phyloP scores from a whole-genome alignment of 495 filamentous ascomycete species.

The Pyrenopolyporus hunteri region DNA sequence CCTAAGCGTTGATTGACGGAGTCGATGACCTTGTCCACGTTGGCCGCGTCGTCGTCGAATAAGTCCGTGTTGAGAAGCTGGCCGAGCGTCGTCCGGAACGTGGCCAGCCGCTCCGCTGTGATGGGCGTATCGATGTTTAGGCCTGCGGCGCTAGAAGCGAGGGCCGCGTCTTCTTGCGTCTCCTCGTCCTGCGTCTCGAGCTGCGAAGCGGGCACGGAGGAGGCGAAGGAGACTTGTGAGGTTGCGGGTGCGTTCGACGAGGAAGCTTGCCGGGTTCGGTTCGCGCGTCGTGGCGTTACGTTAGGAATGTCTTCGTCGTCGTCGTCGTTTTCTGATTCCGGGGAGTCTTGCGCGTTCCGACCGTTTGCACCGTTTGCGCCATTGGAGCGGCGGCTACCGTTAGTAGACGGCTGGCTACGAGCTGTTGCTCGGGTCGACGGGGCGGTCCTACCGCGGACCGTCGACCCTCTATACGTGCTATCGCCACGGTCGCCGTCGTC shows the following conservation, averaged over 20 bases:
- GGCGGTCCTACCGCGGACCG: conserved; percentile 29
- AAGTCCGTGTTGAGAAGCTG: conserved; percentile 76
- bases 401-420: conserved; percentile 38
- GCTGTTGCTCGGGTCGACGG: conserved; percentile 38
- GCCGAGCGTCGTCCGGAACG: conserved; percentile 82
- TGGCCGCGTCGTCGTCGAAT: conserved; percentile 80
- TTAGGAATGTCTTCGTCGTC: conserved; percentile 44
- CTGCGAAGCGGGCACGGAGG: conserved; percentile 54
- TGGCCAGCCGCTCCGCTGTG: conserved; percentile 64
- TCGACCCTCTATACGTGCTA: conserved; percentile 35
- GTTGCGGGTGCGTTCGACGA: conserved; percentile 39
- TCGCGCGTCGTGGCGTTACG: conserved; percentile 48
- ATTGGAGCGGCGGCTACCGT: conserved; percentile 37
- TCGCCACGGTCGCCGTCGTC: conserved; percentile 44
- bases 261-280: conserved; percentile 36
- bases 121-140: conserved; percentile 57
- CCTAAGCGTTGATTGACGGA: conserved; percentile 78
- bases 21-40: conserved; percentile 73
- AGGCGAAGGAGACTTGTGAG: conserved; percentile 54
- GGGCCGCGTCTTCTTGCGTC: conserved; percentile 44
- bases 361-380: too few relatives aligned
- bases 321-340: conserved; percentile 30
- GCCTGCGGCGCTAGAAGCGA: conserved; percentile 45
- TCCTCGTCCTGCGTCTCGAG: conserved; percentile 46
- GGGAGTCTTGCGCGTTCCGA: conserved; percentile 28